Conservation (phyloP, 257 asterid genomes). For the Datura wrightii region DNA sequence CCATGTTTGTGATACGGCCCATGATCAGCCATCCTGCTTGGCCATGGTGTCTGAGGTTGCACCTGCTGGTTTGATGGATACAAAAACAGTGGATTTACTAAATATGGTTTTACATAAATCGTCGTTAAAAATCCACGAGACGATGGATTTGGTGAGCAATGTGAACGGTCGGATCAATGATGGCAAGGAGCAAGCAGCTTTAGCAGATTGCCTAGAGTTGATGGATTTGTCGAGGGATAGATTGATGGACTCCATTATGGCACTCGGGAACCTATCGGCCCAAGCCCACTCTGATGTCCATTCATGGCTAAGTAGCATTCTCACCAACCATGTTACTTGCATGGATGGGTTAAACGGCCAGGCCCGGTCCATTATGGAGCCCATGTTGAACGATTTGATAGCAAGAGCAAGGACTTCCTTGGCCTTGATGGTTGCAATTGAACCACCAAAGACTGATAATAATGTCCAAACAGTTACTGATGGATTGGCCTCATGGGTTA, state of each 20-base stretch:
- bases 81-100: conserved; percentile 14
- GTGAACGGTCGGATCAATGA: conserved; percentile 33
- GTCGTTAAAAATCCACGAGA: conserved; percentile 1
- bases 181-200: conserved; percentile 28
- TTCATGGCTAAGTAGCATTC: conserved; percentile 43
- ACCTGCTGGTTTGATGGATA: not conserved
- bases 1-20: conserved; percentile 30
- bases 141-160: conserved; percentile 24
- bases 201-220: conserved; percentile 39
- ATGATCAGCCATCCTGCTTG: conserved; percentile 32
- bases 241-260: conserved; percentile 39
- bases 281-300: conserved; percentile 33
- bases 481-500: conserved; percentile 41
- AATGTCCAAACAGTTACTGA: not conserved
- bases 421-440: conserved; percentile 37
- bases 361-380: conserved; percentile 32
- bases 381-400: conserved; percentile 34
- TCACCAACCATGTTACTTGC: conserved; percentile 43
- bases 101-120: conserved; percentile 32
- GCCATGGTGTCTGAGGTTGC: conserved; percentile 29
- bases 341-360: conserved; percentile 31
- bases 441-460: conserved; percentile 9
- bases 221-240: conserved; percentile 46
- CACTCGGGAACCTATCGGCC: conserved; percentile 25
- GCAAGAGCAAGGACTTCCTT: conserved; percentile 36